Evolutionary conservation across 2,329 filamentous ascomycete species (phyloP), one percentile per base, ranked within the genome.

Genomic region (Microsporum audouinii): DNA sequence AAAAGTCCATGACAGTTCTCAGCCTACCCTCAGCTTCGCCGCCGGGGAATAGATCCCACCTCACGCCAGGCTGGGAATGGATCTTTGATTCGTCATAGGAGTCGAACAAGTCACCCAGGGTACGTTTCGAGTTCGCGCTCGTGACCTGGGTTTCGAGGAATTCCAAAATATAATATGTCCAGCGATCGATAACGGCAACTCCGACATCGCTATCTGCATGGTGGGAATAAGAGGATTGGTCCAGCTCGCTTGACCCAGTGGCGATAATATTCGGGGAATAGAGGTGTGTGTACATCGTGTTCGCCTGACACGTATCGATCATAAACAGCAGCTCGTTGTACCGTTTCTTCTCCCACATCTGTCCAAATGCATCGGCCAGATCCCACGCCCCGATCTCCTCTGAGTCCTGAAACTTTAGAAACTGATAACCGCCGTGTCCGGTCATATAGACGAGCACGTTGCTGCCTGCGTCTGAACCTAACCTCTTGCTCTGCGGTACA

Each of bases 291-390:
- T 96, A 99, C 91, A 99, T 96, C 36, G 94, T 99, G 74, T 99
- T 99, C 60, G 94, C 94, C 77, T 99, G 94, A 78, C 94, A 99
- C 0, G 94, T 99, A 74, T 99, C 94, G 76, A 99, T 99, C 94
- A 99, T 99, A 80, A 99, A 99, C 62, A 99, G 84, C 67, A 99
- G 86, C 76, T 99, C 94, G 73, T 97, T 89, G 75, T 97, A 99
- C 79, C 94, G 87, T 79, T 95, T 95, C 84, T 99, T 99, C 81
- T 99, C 94, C 89, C 91, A 96, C 94, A 99, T 99, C 79, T 99
- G 92, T 75, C 95, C 91, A 73, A 99, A 97, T 0, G 94, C 94
- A 74, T 99, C 90, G 3, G 95, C 94, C 61, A 99, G 79, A 76
- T 99, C 94, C 73, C 95, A 96, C 0, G 91, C 91, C 61, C 90